Evolutionary conservation across 768 basidiomycete species (phyloP), one percentile per base, ranked within the genome.

Genomic region (Lactarius quietus): DNA sequence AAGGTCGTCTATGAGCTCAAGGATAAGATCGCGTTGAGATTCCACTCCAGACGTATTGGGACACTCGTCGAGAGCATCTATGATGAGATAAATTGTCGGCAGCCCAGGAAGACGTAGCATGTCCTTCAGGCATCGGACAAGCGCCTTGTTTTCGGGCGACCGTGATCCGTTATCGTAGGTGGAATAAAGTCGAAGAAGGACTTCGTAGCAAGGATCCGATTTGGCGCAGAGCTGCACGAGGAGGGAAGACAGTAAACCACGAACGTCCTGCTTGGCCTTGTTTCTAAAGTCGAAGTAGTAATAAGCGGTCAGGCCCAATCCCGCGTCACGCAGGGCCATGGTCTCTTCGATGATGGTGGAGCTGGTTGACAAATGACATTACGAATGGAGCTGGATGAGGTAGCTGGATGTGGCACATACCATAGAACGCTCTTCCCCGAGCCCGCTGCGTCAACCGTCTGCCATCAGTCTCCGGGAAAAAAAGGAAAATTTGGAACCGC

Each of bases 61-160:
- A 45, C 61, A 62, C 31, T 62, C 61, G 14, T 62, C 61, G 3
- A 62, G 28, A 7, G 29, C 61, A 35, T 62, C 61, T 17, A 62
- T n/a, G 31, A 62, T 28, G 1, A 62, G 55, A n/a, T 55, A 62
- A 0, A 39, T 33, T 1, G 8, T 9, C 1, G 39, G 51, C n/a
- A 43, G 35, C 6, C 18, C 18, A 10, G 48, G 28, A 12, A 45
- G 38, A 3, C 1, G 1, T 0, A 55, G 20, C 29, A 62, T 57
- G 1, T 33, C 10, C 29, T 31, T 56, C 6, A 57, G 31, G 54
- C 61, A 55, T 23, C 26, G 3, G 6, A 18, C 41, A 1, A 61
- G 59, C 4, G 51, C 48, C 7, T 29, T 10, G 15, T 52, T 20
- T 8, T 38, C 51, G 3, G 59, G 59, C 6, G 10, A 35, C 1